A percentile compares a stretch with the other conserved stretches of the same genome.
Evolutionary conservation across 192 early-diverging fungal species (phyloP).

Genomic region (Coemansia sp.): DNA sequence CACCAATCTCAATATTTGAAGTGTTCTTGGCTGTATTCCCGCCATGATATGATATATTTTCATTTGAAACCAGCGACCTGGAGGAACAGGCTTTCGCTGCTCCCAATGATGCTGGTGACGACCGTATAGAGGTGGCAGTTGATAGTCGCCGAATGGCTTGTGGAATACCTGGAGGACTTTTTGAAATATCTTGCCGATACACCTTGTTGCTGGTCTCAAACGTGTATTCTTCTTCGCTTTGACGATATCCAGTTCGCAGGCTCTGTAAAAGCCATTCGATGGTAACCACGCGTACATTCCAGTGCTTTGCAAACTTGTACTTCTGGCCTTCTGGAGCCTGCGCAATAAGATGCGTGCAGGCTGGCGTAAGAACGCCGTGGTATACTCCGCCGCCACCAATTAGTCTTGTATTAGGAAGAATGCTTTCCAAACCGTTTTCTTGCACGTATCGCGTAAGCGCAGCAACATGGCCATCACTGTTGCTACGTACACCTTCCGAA

Average conservation of each 20-base stretch:
- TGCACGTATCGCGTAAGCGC: background rate
- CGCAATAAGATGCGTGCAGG: conserved; percentile 51
- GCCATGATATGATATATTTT: background rate
- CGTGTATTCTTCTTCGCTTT: conserved; percentile 23
- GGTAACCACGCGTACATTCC: conserved; percentile 30
- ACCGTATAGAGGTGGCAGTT: background rate
- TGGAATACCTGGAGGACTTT: background rate
- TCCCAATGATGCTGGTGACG: background rate
- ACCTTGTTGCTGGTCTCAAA: background rate
- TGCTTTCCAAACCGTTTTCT: background rate
- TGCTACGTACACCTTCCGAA: background rate
- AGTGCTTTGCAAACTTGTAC: conserved; percentile 44
- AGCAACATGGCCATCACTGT: background rate
- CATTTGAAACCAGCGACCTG: background rate
- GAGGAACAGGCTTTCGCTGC: background rate
- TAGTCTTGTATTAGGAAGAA: background rate
- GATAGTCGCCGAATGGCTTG: background rate
- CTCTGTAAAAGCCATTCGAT: conserved; percentile 40
- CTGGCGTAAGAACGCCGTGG: conserved; percentile 24
- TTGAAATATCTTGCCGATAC: background rate
- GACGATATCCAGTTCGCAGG: conserved; percentile 27
- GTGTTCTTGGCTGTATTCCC: background rate
- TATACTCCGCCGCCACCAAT: conserved; percentile 49
- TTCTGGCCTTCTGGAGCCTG: conserved; percentile 30
- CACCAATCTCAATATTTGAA: background rate